A percentile compares a stretch with the other conserved stretches of the same genome.
phyloP scores from a whole-genome alignment of 2,329 filamentous ascomycete genomes.

The Fusarium continuum region DNA sequence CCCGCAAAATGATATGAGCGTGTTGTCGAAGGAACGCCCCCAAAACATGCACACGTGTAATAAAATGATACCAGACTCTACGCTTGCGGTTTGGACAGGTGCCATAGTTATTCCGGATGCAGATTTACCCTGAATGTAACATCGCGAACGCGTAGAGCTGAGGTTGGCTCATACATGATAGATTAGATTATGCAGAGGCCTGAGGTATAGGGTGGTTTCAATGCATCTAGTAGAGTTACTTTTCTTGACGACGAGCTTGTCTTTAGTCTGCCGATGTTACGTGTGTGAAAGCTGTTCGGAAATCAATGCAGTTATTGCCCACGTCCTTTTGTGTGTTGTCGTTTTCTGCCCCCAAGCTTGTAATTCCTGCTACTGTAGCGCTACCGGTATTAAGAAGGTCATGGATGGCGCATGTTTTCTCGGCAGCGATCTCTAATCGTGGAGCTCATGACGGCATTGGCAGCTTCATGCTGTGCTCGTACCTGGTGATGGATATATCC shows the following conservation, averaged over 20 bases:
- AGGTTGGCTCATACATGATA: not conserved
- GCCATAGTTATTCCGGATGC: conserved; percentile 8
- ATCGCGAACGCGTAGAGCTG: conserved; percentile 25
- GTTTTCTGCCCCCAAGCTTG: not conserved
- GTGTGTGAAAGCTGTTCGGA: not conserved
- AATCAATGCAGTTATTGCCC: not conserved
- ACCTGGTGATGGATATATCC: conserved; percentile 34
- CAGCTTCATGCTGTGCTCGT: conserved; percentile 25
- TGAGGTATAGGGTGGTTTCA: conserved; percentile 17
- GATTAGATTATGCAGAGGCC: not conserved
- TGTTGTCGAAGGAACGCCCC: conserved; percentile 22
- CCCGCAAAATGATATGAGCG: conserved; percentile 8
- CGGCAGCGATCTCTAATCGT: conserved; percentile 15
- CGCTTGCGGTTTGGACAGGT: conserved; percentile 4
- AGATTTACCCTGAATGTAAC: conserved; percentile 31
- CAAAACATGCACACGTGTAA: conserved; percentile 33
- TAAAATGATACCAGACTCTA: not conserved
- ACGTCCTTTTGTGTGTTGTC: not conserved
- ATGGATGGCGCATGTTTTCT: conserved; percentile 6
- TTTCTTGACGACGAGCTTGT: not conserved
- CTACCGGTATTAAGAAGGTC: not conserved
- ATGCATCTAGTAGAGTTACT: not conserved
- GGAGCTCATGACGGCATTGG: conserved; percentile 26
- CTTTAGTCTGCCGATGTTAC: not conserved
- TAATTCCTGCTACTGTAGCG: not conserved